Conservation (phyloP, 2,329 filamentous ascomycete genomes). For the Botrytis aclada region DNA sequence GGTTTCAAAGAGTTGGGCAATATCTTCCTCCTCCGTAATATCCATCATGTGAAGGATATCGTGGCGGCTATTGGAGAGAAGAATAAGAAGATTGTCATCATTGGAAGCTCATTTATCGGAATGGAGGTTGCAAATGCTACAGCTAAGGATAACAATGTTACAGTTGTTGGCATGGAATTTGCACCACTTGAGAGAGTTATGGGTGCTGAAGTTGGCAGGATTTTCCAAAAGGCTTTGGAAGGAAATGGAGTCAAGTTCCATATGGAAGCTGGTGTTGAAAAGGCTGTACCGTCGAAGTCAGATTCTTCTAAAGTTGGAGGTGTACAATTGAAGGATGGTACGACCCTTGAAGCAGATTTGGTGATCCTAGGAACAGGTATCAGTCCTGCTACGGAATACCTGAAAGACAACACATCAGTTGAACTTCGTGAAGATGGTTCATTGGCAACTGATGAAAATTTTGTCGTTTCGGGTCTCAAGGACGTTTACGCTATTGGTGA, state of each 20-base stretch:
- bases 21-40: conserved; percentile 77
- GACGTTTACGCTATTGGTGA: conserved; percentile 93
- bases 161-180: conserved; percentile 84
- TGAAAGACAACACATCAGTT: conserved; percentile 68
- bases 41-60: conserved; percentile 77
- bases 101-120: conserved; percentile 94
- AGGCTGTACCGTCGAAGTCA: conserved; percentile 68
- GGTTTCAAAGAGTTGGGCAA: conserved; percentile 86
- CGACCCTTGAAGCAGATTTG: conserved; percentile 77
- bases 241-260: conserved; percentile 87
- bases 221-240: conserved; percentile 77
- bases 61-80: conserved; percentile 75
- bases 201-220: conserved; percentile 73
- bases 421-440: conserved; percentile 81
- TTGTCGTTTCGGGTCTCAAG: conserved; percentile 69
- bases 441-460: conserved; percentile 74
- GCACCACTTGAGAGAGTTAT: conserved; percentile 83
- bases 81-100: conserved; percentile 86
- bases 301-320: conserved; percentile 73
- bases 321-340: conserved; percentile 82
- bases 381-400: conserved; percentile 76
- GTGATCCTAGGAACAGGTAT: conserved; percentile 93
- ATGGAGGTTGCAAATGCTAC: conserved; percentile 94
- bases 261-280: conserved; percentile 76
- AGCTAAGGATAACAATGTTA: conserved; percentile 75